Evolutionary conservation across 148 eudicot species (phyloP).

Genomic region (Nepenthes gracilis): DNA sequence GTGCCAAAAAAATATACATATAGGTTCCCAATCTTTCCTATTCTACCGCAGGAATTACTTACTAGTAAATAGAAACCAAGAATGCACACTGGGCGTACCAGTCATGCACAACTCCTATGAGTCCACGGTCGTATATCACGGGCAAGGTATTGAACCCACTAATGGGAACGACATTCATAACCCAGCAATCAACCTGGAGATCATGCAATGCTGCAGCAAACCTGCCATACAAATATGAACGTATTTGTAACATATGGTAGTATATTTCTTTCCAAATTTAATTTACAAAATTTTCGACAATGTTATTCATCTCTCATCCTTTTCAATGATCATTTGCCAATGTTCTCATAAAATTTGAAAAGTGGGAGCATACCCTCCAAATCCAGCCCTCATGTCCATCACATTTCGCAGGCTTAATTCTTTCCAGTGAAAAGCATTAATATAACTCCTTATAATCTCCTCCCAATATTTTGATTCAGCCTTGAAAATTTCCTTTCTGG

Average conservation of each 20-base stretch:
- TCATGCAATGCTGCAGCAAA: conserved; percentile 61
- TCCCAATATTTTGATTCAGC: conserved; percentile 66
- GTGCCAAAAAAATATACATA: too few species aligned
- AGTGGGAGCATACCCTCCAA: conserved; percentile 53
- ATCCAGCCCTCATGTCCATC: conserved; percentile 81
- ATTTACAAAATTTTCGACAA: not conserved
- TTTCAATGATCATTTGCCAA: not conserved
- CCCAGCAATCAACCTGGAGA: conserved; percentile 48
- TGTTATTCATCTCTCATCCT: not conserved
- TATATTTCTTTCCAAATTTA: not conserved
- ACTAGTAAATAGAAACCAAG: not conserved
- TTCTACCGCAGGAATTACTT: too few species aligned
- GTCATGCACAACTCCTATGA: conserved; percentile 79
- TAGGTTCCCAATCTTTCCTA: too few species aligned
- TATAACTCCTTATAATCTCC: conserved; percentile 41
- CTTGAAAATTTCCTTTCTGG: conserved; percentile 49
- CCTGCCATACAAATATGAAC: conserved; percentile 18
- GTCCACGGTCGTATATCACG: conserved; percentile 71
- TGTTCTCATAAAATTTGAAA: too few species aligned
- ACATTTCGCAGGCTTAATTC: conserved; percentile 34
- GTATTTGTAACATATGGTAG: not conserved
- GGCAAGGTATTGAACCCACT: conserved; percentile 63
- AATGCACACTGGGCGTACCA: conserved; percentile 31
- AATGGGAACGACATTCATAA: conserved; percentile 77
- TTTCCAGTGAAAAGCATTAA: conserved; percentile 37